A percentile compares a stretch with the other conserved stretches of the same genome.
phyloP scores from a whole-genome alignment of 371 early-diverging fungal genomes.

The Rhizopus arrhizus region DNA sequence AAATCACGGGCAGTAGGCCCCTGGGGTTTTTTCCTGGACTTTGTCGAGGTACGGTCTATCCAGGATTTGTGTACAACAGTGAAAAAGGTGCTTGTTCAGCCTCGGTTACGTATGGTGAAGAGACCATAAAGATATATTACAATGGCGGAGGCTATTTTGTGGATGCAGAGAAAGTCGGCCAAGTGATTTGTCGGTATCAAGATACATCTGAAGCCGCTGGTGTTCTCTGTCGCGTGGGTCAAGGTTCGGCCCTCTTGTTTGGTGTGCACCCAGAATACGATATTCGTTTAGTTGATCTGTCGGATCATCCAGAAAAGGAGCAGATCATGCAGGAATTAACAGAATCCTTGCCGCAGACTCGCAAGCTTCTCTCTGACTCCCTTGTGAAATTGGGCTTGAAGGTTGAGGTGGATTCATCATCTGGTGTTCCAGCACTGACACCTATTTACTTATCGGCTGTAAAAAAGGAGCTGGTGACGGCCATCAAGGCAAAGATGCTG shows the following conservation, averaged over 20 bases:
- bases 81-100: slow-evolving; percentile 77
- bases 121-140: slow-evolving; percentile 55
- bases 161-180: slow-evolving; percentile 41
- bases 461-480: not conserved
- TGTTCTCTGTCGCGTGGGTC: slow-evolving; percentile 60
- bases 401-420: slow-evolving; percentile 14
- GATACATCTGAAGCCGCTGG: slow-evolving; percentile 43
- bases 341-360: slow-evolving; percentile 48
- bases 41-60: slow-evolving; percentile 74
- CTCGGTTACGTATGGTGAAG: slow-evolving; percentile 1
- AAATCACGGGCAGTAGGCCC: slow-evolving; percentile 75
- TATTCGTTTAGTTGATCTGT: slow-evolving; percentile 43
- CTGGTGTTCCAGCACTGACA: slow-evolving; percentile 42
- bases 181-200: slow-evolving; percentile 62
- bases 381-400: slow-evolving; percentile 56
- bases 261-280: slow-evolving; percentile 77
- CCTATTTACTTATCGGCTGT: slow-evolving; percentile 53
- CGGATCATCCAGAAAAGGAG: slow-evolving; percentile 38
- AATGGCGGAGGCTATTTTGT: slow-evolving; percentile 82
- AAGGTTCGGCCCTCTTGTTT: slow-evolving; percentile 66
- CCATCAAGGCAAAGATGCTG: not conserved
- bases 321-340: slow-evolving; percentile 42
- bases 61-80: slow-evolving; percentile 80
- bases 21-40: slow-evolving; percentile 74
- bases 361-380: slow-evolving; percentile 50